phyloP scores from a whole-genome alignment of 2,329 filamentous ascomycete species.

The Cladophialophora bantiana region DNA sequence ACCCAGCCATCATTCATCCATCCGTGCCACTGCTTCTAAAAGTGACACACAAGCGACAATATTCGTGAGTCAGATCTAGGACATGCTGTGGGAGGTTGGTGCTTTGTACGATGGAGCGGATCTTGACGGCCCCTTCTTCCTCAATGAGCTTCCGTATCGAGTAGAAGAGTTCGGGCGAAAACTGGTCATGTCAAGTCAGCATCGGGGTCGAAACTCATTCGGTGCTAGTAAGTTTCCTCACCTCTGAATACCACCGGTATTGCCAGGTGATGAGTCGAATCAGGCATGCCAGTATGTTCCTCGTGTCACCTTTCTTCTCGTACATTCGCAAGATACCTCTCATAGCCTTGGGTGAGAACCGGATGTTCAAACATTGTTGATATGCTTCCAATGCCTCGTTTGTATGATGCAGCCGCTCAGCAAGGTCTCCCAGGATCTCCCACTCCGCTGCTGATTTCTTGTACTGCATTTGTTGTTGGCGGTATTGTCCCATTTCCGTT shows the following conservation, averaged over 20 bases:
- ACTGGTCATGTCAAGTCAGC: constrained; percentile 57
- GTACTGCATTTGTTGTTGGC: constrained; percentile 91
- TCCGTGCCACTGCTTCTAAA: constrained; percentile 95
- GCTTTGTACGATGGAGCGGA: constrained; percentile 94
- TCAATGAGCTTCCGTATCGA: constrained; percentile 92
- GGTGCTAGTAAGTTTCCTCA: constrained; percentile 46
- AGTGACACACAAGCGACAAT: constrained; percentile 90
- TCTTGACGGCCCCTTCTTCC: constrained; percentile 96
- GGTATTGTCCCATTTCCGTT: constrained; percentile 95
- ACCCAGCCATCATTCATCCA: constrained; percentile 58
- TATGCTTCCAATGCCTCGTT: constrained; percentile 95
- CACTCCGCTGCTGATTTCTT: constrained; percentile 97
- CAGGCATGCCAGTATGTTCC: constrained; percentile 81
- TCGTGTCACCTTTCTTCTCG: constrained; percentile 77
- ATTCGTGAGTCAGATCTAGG: constrained; percentile 93
- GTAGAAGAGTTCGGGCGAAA: constrained; percentile 88
- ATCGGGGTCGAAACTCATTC: background rate
- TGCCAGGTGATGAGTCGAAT: constrained; percentile 97
- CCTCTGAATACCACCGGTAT: constrained; percentile 98
- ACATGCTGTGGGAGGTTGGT: constrained; percentile 93
- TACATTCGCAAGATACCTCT: constrained; percentile 81
- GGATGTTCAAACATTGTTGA: constrained; percentile 80
- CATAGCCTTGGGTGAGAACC: constrained; percentile 93
- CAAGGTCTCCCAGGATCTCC: constrained; percentile 94
- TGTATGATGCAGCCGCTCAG: constrained; percentile 88